Base-by-base conservation (phyloP, 805 yeast species). In the Hagleromyces aurorensis region DNA sequence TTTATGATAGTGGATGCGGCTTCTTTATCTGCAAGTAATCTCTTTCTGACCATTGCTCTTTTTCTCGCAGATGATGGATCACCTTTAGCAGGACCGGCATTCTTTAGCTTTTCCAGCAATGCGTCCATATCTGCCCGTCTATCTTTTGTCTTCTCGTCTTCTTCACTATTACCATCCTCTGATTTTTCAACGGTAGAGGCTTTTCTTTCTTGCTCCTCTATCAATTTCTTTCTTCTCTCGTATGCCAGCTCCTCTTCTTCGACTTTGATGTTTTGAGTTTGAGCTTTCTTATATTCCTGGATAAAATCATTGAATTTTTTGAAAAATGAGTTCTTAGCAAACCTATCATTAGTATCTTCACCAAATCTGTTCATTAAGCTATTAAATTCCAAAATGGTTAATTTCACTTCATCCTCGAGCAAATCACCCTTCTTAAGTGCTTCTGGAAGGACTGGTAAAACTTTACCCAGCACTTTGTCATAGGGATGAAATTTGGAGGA, bases 181-280 rank as follows among this genome's bases (percentile, higher is more conserved):
- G 29, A 23, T 12, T 40, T 28, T 27, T 38, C 46, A 36, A 34
- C 47, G 36, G 20, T 43, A 37, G 36, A 37, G 6, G 34, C 36
- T 25, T 35, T 46, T 21, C 36, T 47, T 26, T 51, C 62, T 47
- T 43, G 65, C 7, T 56, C 58, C 32, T 57, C 55, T 19, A 60
- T 36, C 40, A 74, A 57, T 43, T 69, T 69, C 62, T 82, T 80
- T 40, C 94, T 71, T 43, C 76, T 75, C 51, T 86, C 94, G 48
- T 83, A 63, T 52, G 80, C 54, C 48, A 78, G 66, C 40, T 75
- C 75, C 44, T 87, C 94, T 48, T 84, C 93, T 59, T 91, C 99
- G 19, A 72, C 65, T 43, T 72, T 76, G 23, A 78, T 51, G 46
- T 93, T 91, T 43, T 87, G 95, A 17, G 67, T 62, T 29, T 78